These are phyloP conservation scores for Annona squamosa DNA, from an alignment of 164 flowering plant species.

Conservation along the genomic window DNA sequence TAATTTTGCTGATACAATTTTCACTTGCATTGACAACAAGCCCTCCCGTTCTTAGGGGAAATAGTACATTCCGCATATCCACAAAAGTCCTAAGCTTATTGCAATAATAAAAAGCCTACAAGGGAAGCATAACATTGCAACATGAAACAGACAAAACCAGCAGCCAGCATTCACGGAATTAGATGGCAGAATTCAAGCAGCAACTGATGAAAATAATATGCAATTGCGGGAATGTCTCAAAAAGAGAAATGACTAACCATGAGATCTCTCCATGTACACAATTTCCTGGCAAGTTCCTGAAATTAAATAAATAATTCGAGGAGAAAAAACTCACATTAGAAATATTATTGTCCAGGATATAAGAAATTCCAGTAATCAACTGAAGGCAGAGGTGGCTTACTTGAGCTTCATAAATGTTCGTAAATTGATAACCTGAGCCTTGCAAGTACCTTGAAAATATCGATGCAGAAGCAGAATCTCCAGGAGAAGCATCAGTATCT, in stretches of 20 bases:
- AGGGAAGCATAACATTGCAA: not conserved
- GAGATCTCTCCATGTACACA: slow-evolving; percentile 93
- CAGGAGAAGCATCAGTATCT: slow-evolving; percentile 71
- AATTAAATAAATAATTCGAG: slow-evolving; percentile 22
- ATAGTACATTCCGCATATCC: too few relatives aligned
- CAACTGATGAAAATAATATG: not conserved
- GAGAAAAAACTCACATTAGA: not conserved
- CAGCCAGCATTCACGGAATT: not conserved
- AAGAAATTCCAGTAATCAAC: slow-evolving; percentile 3
- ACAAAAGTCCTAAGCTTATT: not conserved
- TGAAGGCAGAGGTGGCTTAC: slow-evolving; percentile 21
- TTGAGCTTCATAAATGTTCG: slow-evolving; percentile 31
- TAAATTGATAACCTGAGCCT: slow-evolving; percentile 33
- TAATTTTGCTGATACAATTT: too few relatives aligned
- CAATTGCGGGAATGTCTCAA: not conserved
- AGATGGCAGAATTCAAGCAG: not conserved
- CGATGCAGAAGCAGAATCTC: slow-evolving; percentile 80
- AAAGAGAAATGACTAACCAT: slow-evolving; percentile 62
- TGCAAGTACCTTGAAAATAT: slow-evolving; percentile 49
- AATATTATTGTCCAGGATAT: not conserved
- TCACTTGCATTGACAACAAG: too few relatives aligned
- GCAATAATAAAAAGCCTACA: not conserved
- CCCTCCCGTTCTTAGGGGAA: too few relatives aligned
- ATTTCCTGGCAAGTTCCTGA: slow-evolving; percentile 59
- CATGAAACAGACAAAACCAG: not conserved